A percentile compares a stretch with the other conserved stretches of the same genome.
Conservation (phyloP, 179 eudicot genomes). For the Corrigiola litoralis region DNA sequence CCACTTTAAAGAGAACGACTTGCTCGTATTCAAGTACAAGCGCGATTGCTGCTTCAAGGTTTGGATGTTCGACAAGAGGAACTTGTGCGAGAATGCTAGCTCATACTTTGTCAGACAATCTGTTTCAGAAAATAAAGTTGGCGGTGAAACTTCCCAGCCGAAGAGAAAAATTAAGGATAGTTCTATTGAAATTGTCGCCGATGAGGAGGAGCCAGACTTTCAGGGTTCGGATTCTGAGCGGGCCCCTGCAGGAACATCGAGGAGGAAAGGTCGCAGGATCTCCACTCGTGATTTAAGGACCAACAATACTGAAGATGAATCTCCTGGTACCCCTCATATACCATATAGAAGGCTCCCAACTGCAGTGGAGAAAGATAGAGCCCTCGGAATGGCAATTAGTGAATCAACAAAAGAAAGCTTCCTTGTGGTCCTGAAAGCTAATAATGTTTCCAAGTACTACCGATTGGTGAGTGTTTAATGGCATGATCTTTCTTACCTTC, state of each 20-base stretch:
- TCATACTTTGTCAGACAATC: conserved; percentile 20
- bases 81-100: conserved; percentile 19
- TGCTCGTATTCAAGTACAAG: conserved; percentile 21
- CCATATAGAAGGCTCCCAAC: conserved; percentile 1
- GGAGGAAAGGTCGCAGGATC: conserved; percentile 10
- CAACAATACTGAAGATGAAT: not conserved
- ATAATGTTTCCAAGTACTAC: not conserved
- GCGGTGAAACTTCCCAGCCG: conserved; percentile 4
- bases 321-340: not conserved
- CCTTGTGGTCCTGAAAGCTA: conserved; percentile 7
- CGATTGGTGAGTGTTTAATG: conserved; percentile 14
- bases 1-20: conserved; percentile 8
- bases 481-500: too few relatives aligned
- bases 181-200: not conserved
- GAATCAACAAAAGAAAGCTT: conserved; percentile 9
- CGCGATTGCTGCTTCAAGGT: conserved; percentile 23
- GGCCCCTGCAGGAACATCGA: conserved; percentile 1
- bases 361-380: conserved; percentile 5
- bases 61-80: not conserved
- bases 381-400: not conserved
- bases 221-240: conserved; percentile 1
- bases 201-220: conserved; percentile 8
- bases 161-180: conserved; percentile 5
- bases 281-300: not conserved
- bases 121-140: not conserved